Evolutionary conservation across 202 grass and related monocot species (phyloP).

Genomic region (Carex arenaria): DNA sequence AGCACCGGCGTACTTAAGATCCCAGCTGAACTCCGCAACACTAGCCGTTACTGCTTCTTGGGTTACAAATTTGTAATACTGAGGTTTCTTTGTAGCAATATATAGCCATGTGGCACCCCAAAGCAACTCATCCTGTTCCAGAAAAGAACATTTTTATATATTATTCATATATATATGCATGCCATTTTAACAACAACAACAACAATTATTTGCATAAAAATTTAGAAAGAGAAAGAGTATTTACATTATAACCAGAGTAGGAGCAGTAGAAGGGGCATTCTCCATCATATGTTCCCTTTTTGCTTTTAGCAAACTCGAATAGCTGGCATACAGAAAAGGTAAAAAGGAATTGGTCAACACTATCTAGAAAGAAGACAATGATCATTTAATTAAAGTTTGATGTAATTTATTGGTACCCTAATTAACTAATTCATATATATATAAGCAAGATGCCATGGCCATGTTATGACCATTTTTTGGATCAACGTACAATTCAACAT

Average conservation of each 20-base stretch:
- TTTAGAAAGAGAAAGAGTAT: not conserved
- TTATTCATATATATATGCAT: not conserved
- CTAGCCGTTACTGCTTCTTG: constrained; percentile 75
- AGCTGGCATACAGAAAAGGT: constrained; percentile 27
- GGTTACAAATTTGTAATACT: constrained; percentile 62
- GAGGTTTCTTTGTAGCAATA: constrained; percentile 49
- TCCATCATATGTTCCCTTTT: constrained; percentile 83
- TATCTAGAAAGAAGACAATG: not conserved
- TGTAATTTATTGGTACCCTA: not conserved
- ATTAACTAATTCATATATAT: not conserved
- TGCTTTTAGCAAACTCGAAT: constrained; percentile 56
- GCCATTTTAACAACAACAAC: not conserved
- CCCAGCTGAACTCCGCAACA: constrained; percentile 97
- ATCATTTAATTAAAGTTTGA: not conserved
- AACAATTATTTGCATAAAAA: not conserved
- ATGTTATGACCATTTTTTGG: not conserved
- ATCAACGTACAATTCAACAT: not conserved
- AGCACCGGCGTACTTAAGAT: constrained; percentile 82
- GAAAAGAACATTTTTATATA: not conserved
- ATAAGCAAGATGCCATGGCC: not conserved
- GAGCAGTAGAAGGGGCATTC: constrained; percentile 99
- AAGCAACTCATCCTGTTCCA: constrained; percentile 70
- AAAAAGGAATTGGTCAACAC: not conserved
- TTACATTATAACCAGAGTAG: constrained; percentile 81
- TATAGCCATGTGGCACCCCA: constrained; percentile 92